These are phyloP conservation scores for Capsicum baccatum DNA, from an alignment of 257 asterid genomes.

Conservation along the genomic window DNA sequence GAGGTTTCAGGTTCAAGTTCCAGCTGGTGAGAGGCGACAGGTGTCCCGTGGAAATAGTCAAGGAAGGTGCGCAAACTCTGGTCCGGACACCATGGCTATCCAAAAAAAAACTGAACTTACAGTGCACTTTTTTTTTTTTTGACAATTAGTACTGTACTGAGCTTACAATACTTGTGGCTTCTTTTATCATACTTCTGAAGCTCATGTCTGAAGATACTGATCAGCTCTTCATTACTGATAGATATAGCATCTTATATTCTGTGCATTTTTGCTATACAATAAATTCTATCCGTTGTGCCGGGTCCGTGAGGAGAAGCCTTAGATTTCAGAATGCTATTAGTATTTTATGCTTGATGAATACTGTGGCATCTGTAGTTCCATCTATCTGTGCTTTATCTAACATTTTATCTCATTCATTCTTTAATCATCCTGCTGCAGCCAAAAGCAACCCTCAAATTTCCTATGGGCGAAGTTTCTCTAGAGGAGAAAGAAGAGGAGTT, in stretches of 20 bases:
- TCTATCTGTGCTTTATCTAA: neutral
- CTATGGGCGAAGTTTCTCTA: constrained; percentile 81
- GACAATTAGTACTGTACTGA: too few species aligned
- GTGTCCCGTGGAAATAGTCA: too few species aligned
- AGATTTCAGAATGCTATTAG: neutral
- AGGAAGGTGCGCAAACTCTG: too few species aligned
- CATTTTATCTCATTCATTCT: constrained; percentile 4
- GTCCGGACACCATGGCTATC: too few species aligned
- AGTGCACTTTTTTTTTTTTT: neutral
- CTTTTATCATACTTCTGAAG: neutral
- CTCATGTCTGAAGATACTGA: neutral
- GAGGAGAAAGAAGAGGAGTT: constrained; percentile 74
- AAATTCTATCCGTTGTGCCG: neutral
- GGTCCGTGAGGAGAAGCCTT: neutral
- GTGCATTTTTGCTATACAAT: neutral
- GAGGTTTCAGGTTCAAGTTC: too few species aligned
- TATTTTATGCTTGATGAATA: neutral
- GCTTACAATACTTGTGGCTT: neutral
- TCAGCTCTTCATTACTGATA: neutral
- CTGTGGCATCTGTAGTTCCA: constrained; percentile 20
- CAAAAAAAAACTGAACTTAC: too few species aligned
- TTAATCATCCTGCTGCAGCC: constrained; percentile 57
- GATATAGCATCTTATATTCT: neutral
- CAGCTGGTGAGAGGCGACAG: too few species aligned
- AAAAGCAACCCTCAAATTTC: constrained; percentile 75